Percentiles rank a stretch among this genome's conserved stretches.
These are phyloP conservation scores for Candida verbasci DNA, from an alignment of 805 yeast species.

Conservation along the genomic window DNA sequence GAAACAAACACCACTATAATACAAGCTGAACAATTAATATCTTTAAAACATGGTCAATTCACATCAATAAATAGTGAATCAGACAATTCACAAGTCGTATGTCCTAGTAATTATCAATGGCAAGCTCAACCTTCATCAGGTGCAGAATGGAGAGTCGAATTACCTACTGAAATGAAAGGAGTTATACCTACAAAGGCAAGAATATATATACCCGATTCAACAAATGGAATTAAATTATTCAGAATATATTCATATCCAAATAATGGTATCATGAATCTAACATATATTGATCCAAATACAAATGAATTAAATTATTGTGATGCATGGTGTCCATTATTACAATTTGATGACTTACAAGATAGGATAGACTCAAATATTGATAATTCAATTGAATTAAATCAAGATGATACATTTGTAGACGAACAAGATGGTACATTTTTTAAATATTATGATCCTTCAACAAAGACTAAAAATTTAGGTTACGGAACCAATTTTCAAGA, in stretches of 20 bases:
- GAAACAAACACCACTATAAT: conserved; percentile 36
- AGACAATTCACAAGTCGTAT: conserved; percentile 39
- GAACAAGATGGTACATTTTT: conserved; percentile 33
- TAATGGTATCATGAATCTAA: conserved; percentile 85
- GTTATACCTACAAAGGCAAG: conserved; percentile 69
- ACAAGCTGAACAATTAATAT: conserved; percentile 58
- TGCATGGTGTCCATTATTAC: conserved; percentile 79
- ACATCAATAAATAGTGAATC: conserved; percentile 40
- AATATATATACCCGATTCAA: conserved; percentile 55
- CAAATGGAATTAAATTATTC: conserved; percentile 55
- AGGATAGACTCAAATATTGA: conserved; percentile 18
- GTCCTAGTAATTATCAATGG: conserved; percentile 65
- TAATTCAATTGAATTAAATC: conserved; percentile 26
- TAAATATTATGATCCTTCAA: conserved; percentile 29
- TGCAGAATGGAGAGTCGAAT: conserved; percentile 62
- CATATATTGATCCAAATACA: conserved; percentile 73
- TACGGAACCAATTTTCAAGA: conserved; percentile 63
- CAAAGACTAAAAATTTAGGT: conserved; percentile 33
- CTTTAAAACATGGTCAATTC: conserved; percentile 53
- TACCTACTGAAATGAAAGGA: conserved; percentile 47
- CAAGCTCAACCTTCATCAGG: conserved; percentile 37
- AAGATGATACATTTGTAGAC: conserved; percentile 18
- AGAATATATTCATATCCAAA: conserved; percentile 75
- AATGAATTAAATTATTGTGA: conserved; percentile 65
- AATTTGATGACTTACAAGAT: conserved; percentile 30